Base-by-base conservation (phyloP, 2,329 filamentous ascomycete species). In the Chaetothyriales sp. region DNA sequence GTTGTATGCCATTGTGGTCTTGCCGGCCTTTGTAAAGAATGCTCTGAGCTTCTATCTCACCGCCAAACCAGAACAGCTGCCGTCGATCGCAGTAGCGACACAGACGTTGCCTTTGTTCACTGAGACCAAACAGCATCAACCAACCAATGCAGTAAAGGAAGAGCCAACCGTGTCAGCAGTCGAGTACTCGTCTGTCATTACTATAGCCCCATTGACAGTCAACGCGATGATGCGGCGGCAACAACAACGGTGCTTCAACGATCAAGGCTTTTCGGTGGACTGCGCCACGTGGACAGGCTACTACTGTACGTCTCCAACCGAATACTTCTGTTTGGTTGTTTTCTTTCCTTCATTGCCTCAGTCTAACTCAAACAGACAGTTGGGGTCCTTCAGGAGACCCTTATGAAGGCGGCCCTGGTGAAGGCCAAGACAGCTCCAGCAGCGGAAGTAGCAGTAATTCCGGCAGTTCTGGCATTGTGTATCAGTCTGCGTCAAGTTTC, bases 231-330 rank as follows among this genome's bases (percentile, higher is more conserved):
- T 46, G 18, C 10, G 10, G n/a, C 44, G 44, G 46, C 49, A 50
- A 40, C 50, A 58, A 48, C 59, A 60, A 49, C 56, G 54, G 48
- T 62, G 60, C 50, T 62, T 57, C 50, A 54, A 62, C 47, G 60
- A 62, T 22, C 59, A 52, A 46, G 60, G 60, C 13, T 58, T 59
- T 50, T 56, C 58, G 19, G 60, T 62, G 9, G 54, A 62, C 48
- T 62, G 60, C 49, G 59, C 56, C 9, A 57, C 56, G 33, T 62
- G 60, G 60, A 61, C 60, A 5, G 60, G 60, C 10, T 62, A 62
- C 40, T 58, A 59, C 44, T 62, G 46, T 47, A 18, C 4, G 46
- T 47, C 8, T 25, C 8, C 6, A 33, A 33, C 7, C 7, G 13
- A 40, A 15, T 40, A 40, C 1, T 40, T 40, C 10, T 40, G 10